Conservation (phyloP, 2,329 filamentous ascomycete species). For the Ophiostoma quercus region DNA sequence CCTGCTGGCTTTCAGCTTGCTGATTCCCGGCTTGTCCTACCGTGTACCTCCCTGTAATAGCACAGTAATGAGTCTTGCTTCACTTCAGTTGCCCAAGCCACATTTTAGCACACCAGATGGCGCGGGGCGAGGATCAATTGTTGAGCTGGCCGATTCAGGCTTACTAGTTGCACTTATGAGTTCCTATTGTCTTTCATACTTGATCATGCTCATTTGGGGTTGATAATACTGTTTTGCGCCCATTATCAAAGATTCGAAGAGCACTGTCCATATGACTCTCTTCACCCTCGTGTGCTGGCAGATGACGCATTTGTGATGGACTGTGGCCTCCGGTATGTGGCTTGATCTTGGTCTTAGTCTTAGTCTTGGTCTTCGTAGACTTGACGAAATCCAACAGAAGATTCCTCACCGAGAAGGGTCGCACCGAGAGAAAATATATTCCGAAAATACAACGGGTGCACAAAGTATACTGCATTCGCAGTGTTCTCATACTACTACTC, state of each 20-base stretch:
- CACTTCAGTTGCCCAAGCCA: slow-evolving; percentile 14
- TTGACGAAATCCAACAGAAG: neutral
- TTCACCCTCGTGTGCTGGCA: neutral
- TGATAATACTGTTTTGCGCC: neutral
- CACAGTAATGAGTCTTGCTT: neutral
- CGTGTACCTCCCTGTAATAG: neutral
- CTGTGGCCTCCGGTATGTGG: slow-evolving; percentile 3
- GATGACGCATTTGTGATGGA: slow-evolving; percentile 4
- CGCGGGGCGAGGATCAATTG: neutral
- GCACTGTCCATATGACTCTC: neutral
- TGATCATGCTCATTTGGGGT: neutral
- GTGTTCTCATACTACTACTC: neutral
- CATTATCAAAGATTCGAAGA: neutral
- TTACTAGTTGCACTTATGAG: neutral
- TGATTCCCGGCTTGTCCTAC: slow-evolving; percentile 15
- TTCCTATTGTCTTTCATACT: neutral
- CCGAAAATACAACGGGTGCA: slow-evolving; percentile 4
- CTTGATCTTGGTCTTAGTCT: slow-evolving; percentile 1
- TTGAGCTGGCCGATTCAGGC: neutral
- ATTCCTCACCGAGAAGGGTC: slow-evolving; percentile 10
- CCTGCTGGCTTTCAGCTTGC: slow-evolving; percentile 5
- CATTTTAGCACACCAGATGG: neutral
- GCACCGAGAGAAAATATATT: neutral
- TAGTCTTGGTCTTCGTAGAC: neutral
- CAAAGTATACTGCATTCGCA: slow-evolving; percentile 5